Conservation (phyloP, 176 grass and related monocot species). For the Phragmites australis region DNA sequence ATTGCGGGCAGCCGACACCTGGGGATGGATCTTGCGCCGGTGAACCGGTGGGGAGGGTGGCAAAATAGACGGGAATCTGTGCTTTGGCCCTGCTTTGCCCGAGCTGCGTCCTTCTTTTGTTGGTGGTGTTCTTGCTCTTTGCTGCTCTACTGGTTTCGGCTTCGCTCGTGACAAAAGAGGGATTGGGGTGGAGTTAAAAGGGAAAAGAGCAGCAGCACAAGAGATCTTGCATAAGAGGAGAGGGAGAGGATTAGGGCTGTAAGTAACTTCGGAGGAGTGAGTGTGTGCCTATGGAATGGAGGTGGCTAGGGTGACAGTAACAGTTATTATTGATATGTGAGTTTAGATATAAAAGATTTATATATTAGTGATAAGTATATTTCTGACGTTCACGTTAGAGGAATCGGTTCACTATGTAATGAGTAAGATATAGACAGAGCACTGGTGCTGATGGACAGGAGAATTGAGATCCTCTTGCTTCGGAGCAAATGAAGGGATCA, state of each 20-base stretch:
- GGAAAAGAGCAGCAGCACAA: conserved; percentile 33
- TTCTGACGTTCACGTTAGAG: too few relatives aligned
- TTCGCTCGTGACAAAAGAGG: conserved; percentile 56
- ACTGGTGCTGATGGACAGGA: neutral
- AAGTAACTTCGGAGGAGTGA: conserved; percentile 11
- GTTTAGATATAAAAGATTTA: too few relatives aligned
- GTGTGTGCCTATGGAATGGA: too few relatives aligned
- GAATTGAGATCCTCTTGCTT: too few relatives aligned
- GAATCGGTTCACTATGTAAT: too few relatives aligned
- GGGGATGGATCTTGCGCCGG: conserved; percentile 43
- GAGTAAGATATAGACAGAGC: neutral
- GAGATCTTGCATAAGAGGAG: conserved; percentile 44
- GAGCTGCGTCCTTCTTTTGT: conserved; percentile 1
- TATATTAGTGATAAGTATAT: too few relatives aligned
- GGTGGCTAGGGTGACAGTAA: too few relatives aligned
- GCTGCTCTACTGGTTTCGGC: conserved; percentile 29
- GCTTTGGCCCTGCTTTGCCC: conserved; percentile 35
- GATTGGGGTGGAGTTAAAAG: conserved; percentile 46
- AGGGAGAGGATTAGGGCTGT: conserved; percentile 20
- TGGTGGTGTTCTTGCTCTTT: conserved; percentile 29
- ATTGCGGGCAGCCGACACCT: conserved; percentile 41
- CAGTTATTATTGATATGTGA: too few relatives aligned
- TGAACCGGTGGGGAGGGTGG: conserved; percentile 36
- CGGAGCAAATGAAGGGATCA: too few relatives aligned
- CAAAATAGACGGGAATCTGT: conserved; percentile 62